Base-by-base conservation (phyloP, 208 protist species). In the Leishmania guyanensis region DNA sequence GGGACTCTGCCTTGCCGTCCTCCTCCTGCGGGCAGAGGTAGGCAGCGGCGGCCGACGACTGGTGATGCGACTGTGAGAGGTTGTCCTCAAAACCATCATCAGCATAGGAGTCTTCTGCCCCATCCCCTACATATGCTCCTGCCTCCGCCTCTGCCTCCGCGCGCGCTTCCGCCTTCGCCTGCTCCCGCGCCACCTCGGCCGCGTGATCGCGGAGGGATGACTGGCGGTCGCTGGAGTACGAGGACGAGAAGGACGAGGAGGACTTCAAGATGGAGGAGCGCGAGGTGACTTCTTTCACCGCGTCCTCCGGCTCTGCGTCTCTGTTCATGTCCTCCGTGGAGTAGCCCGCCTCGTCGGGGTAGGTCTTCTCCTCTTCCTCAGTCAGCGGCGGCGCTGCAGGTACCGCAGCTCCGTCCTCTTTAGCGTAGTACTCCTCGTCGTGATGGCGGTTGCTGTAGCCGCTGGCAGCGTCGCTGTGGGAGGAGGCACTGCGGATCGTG, bases 61-160 rank as follows among this genome's bases (percentile, higher is more conserved):
- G 50, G 22, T 80, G 46, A 22, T 17, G 36, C 68, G 73, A 33
- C n/a, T 62, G 62, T 12, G 65, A 78, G 9, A 73, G 64, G n/a
- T 82, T 66, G 14, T 87, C 77, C 50, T 89, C 85, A 74, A 90
- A 88, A 77, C 77, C 82, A 75, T 92, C 80, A 75, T 92, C 83
- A 17, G 76, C 70, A 77, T 90, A 84, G 56, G 51, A 33, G 43
- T 71, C 72, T 5, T 77, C 62, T 10, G 78, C 68, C 54, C 33
- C 20, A 8, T 48, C 22, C 39, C 66, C 68, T 50, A 60, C 39
- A 36, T 39, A 17, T n/a, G 16, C 39, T 33, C 43, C 20, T 62
- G 33, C 79, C 22, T 82, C 71, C 43, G 50, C 78, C 58, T 77
- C 54, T 8, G 54, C 53, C 16, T 66, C 36, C 71, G 20, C 56